Conservation (phyloP, 169 alveolate species). For the Pseudocohnilembus persalinus region DNA sequence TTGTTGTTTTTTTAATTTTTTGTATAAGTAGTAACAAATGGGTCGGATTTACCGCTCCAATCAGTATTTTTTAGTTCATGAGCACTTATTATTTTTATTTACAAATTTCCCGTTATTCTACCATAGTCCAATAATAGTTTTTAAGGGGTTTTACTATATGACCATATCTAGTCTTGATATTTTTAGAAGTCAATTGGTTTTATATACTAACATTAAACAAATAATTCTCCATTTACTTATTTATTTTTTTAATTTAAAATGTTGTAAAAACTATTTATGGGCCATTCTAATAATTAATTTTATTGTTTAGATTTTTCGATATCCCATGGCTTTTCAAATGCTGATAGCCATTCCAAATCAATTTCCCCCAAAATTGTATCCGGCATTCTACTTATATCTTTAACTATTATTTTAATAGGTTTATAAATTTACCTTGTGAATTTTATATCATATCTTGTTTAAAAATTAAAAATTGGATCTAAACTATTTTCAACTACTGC, state of each 20-base stretch:
- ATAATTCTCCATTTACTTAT: background rate
- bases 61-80: conserved; percentile 23
- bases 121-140: conserved; percentile 29
- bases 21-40: conserved; percentile 15
- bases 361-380: background rate
- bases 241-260: too few species aligned
- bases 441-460: background rate
- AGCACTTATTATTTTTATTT: conserved; percentile 27
- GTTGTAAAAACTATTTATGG: too few species aligned
- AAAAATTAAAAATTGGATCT: background rate
- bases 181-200: background rate
- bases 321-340: background rate
- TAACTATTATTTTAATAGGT: background rate
- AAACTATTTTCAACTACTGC: too few species aligned
- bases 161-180: background rate
- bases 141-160: conserved; percentile 12
- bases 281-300: too few species aligned
- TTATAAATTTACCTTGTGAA: background rate
- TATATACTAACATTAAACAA: background rate
- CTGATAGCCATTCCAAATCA: background rate
- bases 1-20: background rate
- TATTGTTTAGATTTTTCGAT: background rate
- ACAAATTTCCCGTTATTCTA: conserved; percentile 7
- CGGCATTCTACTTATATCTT: background rate
- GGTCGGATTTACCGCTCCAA: conserved; percentile 27